Evolutionary conservation across 2,329 filamentous ascomycete genomes (phyloP).

Genomic region (Huntiella moniliformis): DNA sequence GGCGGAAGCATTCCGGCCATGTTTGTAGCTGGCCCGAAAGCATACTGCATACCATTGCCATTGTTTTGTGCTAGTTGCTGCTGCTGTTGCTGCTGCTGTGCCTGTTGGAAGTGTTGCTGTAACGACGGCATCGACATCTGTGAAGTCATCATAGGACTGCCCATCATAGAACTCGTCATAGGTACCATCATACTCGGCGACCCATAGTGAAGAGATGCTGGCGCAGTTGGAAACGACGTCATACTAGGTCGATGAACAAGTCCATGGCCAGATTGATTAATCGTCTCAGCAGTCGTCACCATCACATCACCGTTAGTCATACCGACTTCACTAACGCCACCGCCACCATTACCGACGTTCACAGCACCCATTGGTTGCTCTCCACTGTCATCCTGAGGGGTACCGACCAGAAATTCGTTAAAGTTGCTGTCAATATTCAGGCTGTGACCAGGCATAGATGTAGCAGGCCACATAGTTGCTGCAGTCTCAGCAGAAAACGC

Average conservation of each 20-base stretch:
- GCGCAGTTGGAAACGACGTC: background rate
- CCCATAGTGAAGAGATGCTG: background rate
- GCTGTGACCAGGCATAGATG: conserved; percentile 30
- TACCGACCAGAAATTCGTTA: conserved; percentile 11
- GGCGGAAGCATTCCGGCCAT: background rate
- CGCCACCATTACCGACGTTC: background rate
- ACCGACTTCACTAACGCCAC: background rate
- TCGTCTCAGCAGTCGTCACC: background rate
- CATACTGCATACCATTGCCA: background rate
- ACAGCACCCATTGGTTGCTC: background rate
- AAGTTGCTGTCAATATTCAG: conserved; percentile 11
- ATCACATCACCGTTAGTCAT: background rate
- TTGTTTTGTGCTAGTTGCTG: background rate
- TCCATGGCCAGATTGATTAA: background rate
- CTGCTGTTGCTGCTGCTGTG: background rate
- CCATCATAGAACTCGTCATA: too few relatives aligned
- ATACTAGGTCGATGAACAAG: background rate
- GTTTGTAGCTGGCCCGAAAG: background rate
- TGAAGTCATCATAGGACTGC: too few relatives aligned
- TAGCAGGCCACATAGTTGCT: conserved; percentile 49
- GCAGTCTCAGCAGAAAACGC: conserved; percentile 10
- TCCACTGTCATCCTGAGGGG: conserved; percentile 1
- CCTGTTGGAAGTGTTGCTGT: background rate
- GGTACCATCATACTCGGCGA: too few relatives aligned
- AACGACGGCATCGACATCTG: background rate